phyloP scores from a whole-genome alignment of 31 red algal genomes.

The Porphyra umbilicalis region DNA sequence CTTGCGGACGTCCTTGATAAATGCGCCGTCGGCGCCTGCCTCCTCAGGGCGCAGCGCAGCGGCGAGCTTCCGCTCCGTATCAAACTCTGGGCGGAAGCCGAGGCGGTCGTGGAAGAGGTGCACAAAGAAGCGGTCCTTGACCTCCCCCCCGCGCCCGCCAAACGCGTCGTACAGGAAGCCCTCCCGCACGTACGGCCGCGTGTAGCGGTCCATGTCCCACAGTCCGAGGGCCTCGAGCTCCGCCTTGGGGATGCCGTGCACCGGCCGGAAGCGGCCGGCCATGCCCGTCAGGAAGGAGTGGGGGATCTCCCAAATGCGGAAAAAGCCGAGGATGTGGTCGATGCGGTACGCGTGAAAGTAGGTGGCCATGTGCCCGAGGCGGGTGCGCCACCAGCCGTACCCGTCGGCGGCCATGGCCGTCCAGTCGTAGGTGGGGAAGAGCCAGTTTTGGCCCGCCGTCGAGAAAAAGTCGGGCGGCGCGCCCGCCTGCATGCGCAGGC shows the following conservation, averaged over 20 bases:
- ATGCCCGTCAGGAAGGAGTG: constrained; percentile 43
- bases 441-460: constrained; percentile 81
- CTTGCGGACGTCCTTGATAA: constrained; percentile 13
- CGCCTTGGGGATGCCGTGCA: constrained; percentile 34
- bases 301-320: constrained; percentile 95
- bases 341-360: constrained; percentile 96
- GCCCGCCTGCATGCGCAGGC: constrained; percentile 72
- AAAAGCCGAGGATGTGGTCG: constrained; percentile 91
- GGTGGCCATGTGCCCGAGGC: constrained; percentile 67
- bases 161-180: constrained; percentile 62
- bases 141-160: constrained; percentile 45
- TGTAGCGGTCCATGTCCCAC: constrained; percentile 91
- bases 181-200: constrained; percentile 68
- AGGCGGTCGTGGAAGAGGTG: constrained; percentile 51
- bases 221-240: constrained; percentile 75
- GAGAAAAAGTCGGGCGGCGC: constrained; percentile 90
- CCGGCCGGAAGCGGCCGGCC: constrained; percentile 63
- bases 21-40: constrained; percentile 24
- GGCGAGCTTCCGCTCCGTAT: constrained; percentile 62
- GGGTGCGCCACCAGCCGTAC: constrained; percentile 88
- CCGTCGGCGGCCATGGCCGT: constrained; percentile 82
- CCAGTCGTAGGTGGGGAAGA: constrained; percentile 96
- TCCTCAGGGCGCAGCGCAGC: constrained; percentile 19
- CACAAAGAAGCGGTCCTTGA: constrained; percentile 81
- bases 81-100: constrained; percentile 60